These are phyloP conservation scores for Citrus inodora DNA, from an alignment of 345 rosid species.

Conservation along the genomic window DNA sequence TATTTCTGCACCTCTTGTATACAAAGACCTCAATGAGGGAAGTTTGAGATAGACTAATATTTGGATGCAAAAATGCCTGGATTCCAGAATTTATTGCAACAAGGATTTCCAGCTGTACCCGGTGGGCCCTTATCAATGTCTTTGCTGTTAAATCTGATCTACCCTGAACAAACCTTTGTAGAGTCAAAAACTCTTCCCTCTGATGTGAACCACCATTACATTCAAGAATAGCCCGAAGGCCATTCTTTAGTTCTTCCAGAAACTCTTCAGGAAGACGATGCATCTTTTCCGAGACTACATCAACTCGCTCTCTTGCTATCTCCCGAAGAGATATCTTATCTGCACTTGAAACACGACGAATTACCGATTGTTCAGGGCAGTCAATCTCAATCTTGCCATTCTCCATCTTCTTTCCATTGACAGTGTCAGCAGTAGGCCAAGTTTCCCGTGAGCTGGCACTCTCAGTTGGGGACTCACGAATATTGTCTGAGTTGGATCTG, in stretches of 20 bases:
- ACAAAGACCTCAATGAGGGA: constrained; percentile 84
- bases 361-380: constrained; percentile 62
- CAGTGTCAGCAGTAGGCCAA: constrained; percentile 77
- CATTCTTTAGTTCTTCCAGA: constrained; percentile 76
- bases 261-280: constrained; percentile 64
- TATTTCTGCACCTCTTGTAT: constrained; percentile 89
- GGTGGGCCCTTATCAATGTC: constrained; percentile 74
- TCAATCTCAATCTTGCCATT: constrained; percentile 67
- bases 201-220: constrained; percentile 82
- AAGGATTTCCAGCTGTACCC: constrained; percentile 82
- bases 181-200: constrained; percentile 66
- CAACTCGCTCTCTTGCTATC: constrained; percentile 87
- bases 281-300: constrained; percentile 74
- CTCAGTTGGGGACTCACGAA: constrained; percentile 91
- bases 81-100: constrained; percentile 88
- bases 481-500: constrained; percentile 64
- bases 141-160: constrained; percentile 79
- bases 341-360: constrained; percentile 54
- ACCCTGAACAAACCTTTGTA: constrained; percentile 79
- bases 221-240: constrained; percentile 72
- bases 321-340: constrained; percentile 81
- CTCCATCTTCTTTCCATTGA: constrained; percentile 58
- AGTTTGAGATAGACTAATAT: constrained; percentile 78
- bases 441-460: constrained; percentile 97
- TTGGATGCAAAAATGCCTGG: constrained; percentile 88